phyloP scores from a whole-genome alignment of 192 early-diverging fungal genomes.

The Martensiomyces pterosporus region DNA sequence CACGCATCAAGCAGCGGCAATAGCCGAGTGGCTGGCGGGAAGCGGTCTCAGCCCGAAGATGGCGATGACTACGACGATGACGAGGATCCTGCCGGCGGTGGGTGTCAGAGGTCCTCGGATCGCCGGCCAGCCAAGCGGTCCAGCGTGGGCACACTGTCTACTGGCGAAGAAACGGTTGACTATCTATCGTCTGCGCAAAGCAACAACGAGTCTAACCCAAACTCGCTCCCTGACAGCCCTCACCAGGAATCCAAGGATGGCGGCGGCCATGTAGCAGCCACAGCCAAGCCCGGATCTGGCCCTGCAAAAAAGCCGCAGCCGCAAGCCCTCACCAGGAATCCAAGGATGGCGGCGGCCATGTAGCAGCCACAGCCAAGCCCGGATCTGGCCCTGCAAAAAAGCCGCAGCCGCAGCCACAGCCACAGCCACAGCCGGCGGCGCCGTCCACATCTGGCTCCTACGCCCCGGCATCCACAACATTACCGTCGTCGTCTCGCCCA shows the following conservation, averaged over 20 bases:
- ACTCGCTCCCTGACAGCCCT: slow-evolving; percentile 20
- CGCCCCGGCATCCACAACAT: slow-evolving; percentile 5
- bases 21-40: slow-evolving; percentile 19
- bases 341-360: too few relatives aligned
- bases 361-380: neutral
- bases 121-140: slow-evolving; percentile 10
- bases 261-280: neutral
- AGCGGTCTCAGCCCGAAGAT: slow-evolving; percentile 30
- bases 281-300: slow-evolving; percentile 1
- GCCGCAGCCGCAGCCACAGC: too few relatives aligned
- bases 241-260: neutral
- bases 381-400: neutral
- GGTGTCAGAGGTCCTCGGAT: neutral
- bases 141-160: slow-evolving; percentile 28
- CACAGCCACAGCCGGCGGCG: too few relatives aligned
- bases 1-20: neutral
- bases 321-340: too few relatives aligned
- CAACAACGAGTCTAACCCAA: slow-evolving; percentile 20
- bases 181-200: slow-evolving; percentile 52
- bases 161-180: slow-evolving; percentile 45
- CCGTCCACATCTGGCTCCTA: too few relatives aligned
- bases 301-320: too few relatives aligned
- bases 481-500: slow-evolving; percentile 25
- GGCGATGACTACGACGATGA: slow-evolving; percentile 20
- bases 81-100: slow-evolving; percentile 3